Evolutionary conservation across 1,139 yeast genomes (phyloP), one percentile per base, ranked within the genome.

Genomic region (Candida freyschussii): DNA sequence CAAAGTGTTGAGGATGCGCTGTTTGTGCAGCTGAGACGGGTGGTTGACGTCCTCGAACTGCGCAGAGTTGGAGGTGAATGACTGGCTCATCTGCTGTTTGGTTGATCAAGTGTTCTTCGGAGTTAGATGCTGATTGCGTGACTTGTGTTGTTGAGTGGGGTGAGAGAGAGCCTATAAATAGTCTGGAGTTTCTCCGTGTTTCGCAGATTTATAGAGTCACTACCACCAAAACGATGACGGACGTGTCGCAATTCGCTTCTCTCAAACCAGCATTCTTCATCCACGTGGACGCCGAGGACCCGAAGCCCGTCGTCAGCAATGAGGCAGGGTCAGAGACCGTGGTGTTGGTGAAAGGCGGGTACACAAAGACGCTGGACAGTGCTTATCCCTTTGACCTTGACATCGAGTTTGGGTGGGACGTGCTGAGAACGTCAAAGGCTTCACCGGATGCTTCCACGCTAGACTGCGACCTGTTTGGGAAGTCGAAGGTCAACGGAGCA

Each of bases 381-480:
- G 25, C 27, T 4, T 53, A 40, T 23, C 63, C 65, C 24, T 60
- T 63, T 32, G 63, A 63, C 31, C 50, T 59, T 15, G 45, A 41
- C 7, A 45, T 64, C 35, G 26, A 17, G 5, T 31, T 33, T 22
- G 80, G 81, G 10, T 55, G 58, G 39, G 81, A 75, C 43, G 71
- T 71, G 32, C 57, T 75, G 44, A 59, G 65, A 18, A 53, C 62
- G 13, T 48, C 55, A 3, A 56, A 60, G 7, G 47, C 56, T 2
- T 53, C 56, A 21, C 50, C 47, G n/a, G 40, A 32, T 24, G 30
- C 41, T 1, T 26, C 38, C 6, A 32, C 37, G 15, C 59, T 75
- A 43, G 76, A 73, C 49, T 73, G 79, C 52, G 63, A 62, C 36
- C 43, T 74, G 32, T 70, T 60, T 42, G 65, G 74, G 25, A 63